These are phyloP conservation scores for Citrus trifoliata DNA, from an alignment of 345 rosid species.

Conservation along the genomic window DNA sequence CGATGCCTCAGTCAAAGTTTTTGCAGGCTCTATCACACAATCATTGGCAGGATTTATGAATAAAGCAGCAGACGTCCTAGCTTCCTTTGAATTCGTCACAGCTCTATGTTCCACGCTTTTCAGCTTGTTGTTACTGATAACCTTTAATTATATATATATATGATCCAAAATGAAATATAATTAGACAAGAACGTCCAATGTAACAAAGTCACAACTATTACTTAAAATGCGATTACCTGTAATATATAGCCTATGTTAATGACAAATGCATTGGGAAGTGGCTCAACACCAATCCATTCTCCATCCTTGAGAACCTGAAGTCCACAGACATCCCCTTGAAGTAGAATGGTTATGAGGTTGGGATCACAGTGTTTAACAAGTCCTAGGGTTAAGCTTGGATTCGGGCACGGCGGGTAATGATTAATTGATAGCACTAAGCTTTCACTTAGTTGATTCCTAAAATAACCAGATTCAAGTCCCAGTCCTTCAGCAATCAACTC, in stretches of 20 bases:
- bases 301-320: conserved; percentile 37
- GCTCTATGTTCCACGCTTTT: conserved; percentile 31
- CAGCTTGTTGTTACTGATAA: conserved; percentile 31
- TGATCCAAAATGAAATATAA: background rate
- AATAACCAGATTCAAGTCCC: conserved; percentile 23
- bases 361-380: conserved; percentile 28
- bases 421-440: conserved; percentile 18
- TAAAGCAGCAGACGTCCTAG: conserved; percentile 24
- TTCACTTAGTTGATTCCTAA: conserved; percentile 13
- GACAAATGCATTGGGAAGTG: conserved; percentile 34
- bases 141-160: background rate
- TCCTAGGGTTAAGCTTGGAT: conserved; percentile 40
- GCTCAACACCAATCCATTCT: conserved; percentile 31
- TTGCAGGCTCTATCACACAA: conserved; percentile 19
- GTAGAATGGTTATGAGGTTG: conserved; percentile 26
- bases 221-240: conserved; percentile 2
- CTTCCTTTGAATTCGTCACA: conserved; percentile 24
- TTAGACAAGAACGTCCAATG: background rate
- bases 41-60: conserved; percentile 20
- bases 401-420: conserved; percentile 36
- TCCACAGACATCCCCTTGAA: conserved; percentile 30
- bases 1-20: background rate
- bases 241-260: conserved; percentile 22
- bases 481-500: conserved; percentile 33
- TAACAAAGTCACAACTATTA: background rate